Evolutionary conservation across 1,284 basidiomycete genomes (phyloP), one percentile per base, ranked within the genome.

Genomic region (Xerocomus nothofagi): DNA sequence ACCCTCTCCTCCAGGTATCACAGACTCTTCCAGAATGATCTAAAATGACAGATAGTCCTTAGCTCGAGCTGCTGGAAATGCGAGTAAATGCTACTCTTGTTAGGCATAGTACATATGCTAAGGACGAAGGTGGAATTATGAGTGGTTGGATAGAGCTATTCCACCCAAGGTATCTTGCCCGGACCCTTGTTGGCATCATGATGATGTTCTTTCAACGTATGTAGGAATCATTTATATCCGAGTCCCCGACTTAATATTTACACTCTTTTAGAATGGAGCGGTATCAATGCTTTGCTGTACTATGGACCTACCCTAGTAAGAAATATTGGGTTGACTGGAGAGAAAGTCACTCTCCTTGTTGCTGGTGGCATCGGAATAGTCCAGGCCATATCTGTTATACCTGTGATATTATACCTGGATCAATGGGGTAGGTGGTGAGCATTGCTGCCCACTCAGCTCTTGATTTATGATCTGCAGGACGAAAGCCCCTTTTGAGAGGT

Each of bases 151-250:
- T 59, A 7, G 70, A 71, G 15, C 71, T 89, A 6, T 82, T 86
- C 49, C 68, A 68, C 11, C 62, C 59, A 2, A 76, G 76, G 48
- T 83, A 84, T 59, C 65, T 77, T 17, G 71, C 75, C 42, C 73
- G 86, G 33, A 89, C 88, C 0, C 66, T 78, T 62, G 77, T 90
- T 41, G 88, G 86, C 2, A 70, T 88, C 8, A 65, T 81, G 57
- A 79, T 88, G 61, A 89, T 89, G 84, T 80, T 87, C 49, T 90
- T 89, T 58, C 88, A 90, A 69, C 88, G 87, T 88, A 57, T 34
- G 84, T 71, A 18, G 20, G 2, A 3, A 21, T 32, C 8, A 4
- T 18, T 32, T 31, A 21, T 46, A 48, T 26, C n/a, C n/a, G n/a
- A n/a, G n/a, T n/a, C 10, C 18, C 32, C 36, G 14, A 18, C 18